These are phyloP conservation scores for Boletus sensibilis DNA, from an alignment of 768 basidiomycete species.

Conservation along the genomic window DNA sequence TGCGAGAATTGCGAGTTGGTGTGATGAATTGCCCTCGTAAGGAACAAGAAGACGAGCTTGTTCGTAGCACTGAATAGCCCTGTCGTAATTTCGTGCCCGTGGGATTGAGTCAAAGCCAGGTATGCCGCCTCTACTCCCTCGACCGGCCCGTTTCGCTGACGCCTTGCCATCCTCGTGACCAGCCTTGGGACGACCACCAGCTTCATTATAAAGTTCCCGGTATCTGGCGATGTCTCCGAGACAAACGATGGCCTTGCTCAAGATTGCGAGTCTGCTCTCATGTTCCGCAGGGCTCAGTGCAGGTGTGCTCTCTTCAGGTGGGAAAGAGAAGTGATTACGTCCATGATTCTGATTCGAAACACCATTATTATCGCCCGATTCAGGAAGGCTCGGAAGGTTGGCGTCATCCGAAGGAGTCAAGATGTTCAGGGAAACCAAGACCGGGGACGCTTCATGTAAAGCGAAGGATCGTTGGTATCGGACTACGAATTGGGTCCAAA, in stretches of 20 bases:
- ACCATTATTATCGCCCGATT: conserved; percentile 22
- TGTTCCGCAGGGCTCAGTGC: conserved; percentile 37
- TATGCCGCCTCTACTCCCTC: conserved; percentile 49
- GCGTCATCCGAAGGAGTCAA: conserved; percentile 40
- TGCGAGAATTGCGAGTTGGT: conserved; percentile 92
- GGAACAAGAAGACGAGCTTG: conserved; percentile 82
- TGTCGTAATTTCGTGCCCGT: conserved; percentile 67
- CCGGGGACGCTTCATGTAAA: conserved; percentile 60
- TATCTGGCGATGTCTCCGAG: conserved; percentile 95
- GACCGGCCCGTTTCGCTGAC: conserved; percentile 39
- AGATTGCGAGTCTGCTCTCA: conserved; percentile 63
- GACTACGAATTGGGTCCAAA: conserved; percentile 80
- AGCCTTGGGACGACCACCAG: conserved; percentile 59
- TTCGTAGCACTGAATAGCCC: conserved; percentile 79
- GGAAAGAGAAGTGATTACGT: conserved; percentile 65
- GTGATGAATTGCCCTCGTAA: conserved; percentile 89
- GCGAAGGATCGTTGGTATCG: conserved; percentile 72
- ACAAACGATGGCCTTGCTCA: conserved; percentile 88
- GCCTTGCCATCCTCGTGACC: conserved; percentile 60
- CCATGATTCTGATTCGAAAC: conserved; percentile 32
- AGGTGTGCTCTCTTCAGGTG: conserved; percentile 51
- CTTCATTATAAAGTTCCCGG: conserved; percentile 83
- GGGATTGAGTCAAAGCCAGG: conserved; percentile 44
- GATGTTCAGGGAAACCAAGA: conserved; percentile 59
- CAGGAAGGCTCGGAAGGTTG: conserved; percentile 22